Conservation (phyloP, 306 rosid genomes). For the Trichosanthes truncata region DNA sequence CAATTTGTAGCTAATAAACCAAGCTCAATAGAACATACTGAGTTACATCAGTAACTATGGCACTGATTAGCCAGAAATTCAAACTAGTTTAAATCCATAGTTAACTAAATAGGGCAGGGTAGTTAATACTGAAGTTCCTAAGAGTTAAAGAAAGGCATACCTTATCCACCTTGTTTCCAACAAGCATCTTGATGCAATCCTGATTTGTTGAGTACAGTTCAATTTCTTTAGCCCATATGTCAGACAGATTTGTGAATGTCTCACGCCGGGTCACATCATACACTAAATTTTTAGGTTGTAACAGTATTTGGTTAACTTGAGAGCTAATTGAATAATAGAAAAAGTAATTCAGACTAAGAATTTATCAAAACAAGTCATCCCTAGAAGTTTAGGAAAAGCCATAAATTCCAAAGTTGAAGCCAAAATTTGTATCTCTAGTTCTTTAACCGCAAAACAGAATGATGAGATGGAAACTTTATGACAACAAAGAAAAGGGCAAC, state of each 20-base stretch:
- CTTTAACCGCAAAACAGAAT: background rate
- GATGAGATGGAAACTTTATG: background rate
- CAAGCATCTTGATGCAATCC: slow-evolving; percentile 98
- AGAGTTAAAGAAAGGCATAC: slow-evolving; percentile 27
- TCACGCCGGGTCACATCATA: slow-evolving; percentile 92
- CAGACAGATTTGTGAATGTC: slow-evolving; percentile 85
- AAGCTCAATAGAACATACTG: background rate
- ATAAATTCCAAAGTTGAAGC: background rate
- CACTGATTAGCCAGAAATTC: background rate
- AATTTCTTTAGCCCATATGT: slow-evolving; percentile 92
- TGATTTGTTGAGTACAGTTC: slow-evolving; percentile 92
- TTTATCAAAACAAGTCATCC: background rate
- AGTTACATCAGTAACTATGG: background rate
- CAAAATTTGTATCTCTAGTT: background rate
- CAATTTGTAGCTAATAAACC: background rate
- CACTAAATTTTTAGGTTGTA: slow-evolving; percentile 27
- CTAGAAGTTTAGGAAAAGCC: background rate
- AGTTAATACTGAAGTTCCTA: background rate
- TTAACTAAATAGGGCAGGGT: background rate
- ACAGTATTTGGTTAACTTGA: background rate
- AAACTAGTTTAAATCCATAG: background rate
- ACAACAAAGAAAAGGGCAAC: background rate
- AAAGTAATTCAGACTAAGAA: background rate
- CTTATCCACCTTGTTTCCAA: slow-evolving; percentile 97
- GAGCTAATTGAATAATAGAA: background rate